Evolutionary conservation across 345 rosid genomes (phyloP).

Genomic region (Kandelia obovata): DNA sequence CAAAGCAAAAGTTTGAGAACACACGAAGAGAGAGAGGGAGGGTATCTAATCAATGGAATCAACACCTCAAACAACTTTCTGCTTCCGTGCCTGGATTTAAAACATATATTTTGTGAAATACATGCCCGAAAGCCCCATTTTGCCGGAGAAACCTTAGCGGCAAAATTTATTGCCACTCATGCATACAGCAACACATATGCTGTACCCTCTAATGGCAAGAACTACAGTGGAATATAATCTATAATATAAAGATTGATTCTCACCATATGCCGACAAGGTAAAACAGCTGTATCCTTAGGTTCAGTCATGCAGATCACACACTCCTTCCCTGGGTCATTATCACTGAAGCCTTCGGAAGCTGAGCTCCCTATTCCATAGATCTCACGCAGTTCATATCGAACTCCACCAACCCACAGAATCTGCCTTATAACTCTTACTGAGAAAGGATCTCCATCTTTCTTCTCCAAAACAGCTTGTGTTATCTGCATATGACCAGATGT

Average conservation of each 20-base stretch:
- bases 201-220: too few relatives aligned
- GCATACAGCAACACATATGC: too few relatives aligned
- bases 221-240: slow-evolving; percentile 1
- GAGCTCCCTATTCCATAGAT: slow-evolving; percentile 72
- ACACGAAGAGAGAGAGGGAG: neutral
- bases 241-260: slow-evolving; percentile 20
- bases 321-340: slow-evolving; percentile 61
- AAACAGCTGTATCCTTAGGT: slow-evolving; percentile 79
- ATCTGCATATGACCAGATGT: slow-evolving; percentile 61
- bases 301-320: slow-evolving; percentile 95
- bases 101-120: too few relatives aligned
- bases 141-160: too few relatives aligned
- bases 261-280: slow-evolving; percentile 95
- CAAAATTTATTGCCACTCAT: too few relatives aligned
- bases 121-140: too few relatives aligned
- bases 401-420: slow-evolving; percentile 77
- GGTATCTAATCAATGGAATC: too few relatives aligned
- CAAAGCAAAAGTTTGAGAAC: neutral
- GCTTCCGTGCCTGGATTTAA: too few relatives aligned
- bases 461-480: slow-evolving; percentile 71
- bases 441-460: slow-evolving; percentile 45
- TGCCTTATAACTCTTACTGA: slow-evolving; percentile 68
- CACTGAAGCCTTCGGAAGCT: slow-evolving; percentile 47
- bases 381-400: slow-evolving; percentile 73
- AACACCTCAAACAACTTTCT: too few relatives aligned